Evolutionary conservation across 495 filamentous ascomycete genomes (phyloP), one percentile per base, ranked within the genome.

Genomic region (Lindgomyces ingoldianus): DNA sequence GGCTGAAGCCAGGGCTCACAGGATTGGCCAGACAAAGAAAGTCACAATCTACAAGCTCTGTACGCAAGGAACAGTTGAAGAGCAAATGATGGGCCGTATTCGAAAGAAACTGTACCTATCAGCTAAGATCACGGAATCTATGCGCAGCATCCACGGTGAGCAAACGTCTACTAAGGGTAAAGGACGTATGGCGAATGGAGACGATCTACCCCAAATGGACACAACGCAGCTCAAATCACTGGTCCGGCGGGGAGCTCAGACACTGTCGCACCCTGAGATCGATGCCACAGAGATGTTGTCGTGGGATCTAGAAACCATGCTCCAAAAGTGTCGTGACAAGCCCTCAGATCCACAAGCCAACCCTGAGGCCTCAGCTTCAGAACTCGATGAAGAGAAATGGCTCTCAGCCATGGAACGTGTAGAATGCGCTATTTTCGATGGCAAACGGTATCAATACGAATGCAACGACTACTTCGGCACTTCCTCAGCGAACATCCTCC

Each of bases 31-130:
- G 69, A 81, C 73, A 0, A 76, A 81, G 26, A 79, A 81, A 22
- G 84, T 87, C 0, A 82, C 79, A 0, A 74, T 87, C 1, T 87
- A 86, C 67, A 81, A 84, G 50, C 71, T 87, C 0, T 82, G 81
- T 57, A 82, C 85, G 1, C 80, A 79, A 60, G 85, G 85, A 2
- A 87, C 85, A 0, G 81, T 87, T 0, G 85, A 87, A 62, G 82
- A 84, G 59, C 85, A 87, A 53, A 87, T 88, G 84, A 75, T 84
- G 70, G 81, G 83, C 1, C 73, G 86, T 0, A 82, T 89, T 19
- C 77, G 81, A 10, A 89, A 89, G 78, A 89, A 89, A 72, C 74
- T 87, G 0, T 89, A 88, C 61, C 74, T 89, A 1, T 84, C 85
- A 0, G 77, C 80, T 0, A 88, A 86, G 62, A 81, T 88, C 16